Conservation (phyloP, 2,329 filamentous ascomycete genomes). For the Beauveria asiatica region DNA sequence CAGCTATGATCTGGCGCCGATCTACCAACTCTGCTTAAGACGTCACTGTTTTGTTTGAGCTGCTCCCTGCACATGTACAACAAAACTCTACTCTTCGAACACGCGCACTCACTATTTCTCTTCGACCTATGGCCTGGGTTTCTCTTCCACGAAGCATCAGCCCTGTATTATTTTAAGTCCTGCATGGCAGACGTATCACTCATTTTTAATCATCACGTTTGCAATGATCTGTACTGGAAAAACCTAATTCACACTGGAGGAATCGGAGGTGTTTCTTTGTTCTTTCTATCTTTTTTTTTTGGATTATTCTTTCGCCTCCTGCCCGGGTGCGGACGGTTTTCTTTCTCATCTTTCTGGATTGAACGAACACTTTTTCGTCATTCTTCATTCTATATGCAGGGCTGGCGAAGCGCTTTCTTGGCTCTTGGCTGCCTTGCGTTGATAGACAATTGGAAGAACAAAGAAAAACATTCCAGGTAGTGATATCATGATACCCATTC, state of each 20-base stretch:
- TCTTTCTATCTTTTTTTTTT: background rate
- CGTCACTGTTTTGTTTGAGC: background rate
- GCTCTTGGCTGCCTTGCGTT: background rate
- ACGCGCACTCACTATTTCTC: background rate
- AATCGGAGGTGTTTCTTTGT: slow-evolving; percentile 6
- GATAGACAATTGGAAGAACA: background rate
- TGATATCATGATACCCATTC: slow-evolving; percentile 16
- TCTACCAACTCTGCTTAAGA: slow-evolving; percentile 39
- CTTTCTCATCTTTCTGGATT: background rate
- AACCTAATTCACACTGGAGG: slow-evolving; percentile 6
- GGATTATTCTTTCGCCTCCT: background rate
- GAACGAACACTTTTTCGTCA: background rate
- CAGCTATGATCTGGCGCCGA: slow-evolving; percentile 56
- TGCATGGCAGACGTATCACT: slow-evolving; percentile 7
- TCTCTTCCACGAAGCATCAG: background rate
- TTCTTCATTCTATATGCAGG: background rate
- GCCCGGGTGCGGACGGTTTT: background rate
- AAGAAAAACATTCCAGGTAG: slow-evolving; percentile 7
- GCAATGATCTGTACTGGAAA: slow-evolving; percentile 2
- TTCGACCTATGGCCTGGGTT: background rate
- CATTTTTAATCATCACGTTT: slow-evolving; percentile 10
- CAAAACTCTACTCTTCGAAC: slow-evolving; percentile 7
- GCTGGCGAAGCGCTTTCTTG: background rate
- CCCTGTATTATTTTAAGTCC: background rate
- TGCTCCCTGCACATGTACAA: background rate